phyloP scores from a whole-genome alignment of 257 asterid genomes.

The Solanum paucissectum region DNA sequence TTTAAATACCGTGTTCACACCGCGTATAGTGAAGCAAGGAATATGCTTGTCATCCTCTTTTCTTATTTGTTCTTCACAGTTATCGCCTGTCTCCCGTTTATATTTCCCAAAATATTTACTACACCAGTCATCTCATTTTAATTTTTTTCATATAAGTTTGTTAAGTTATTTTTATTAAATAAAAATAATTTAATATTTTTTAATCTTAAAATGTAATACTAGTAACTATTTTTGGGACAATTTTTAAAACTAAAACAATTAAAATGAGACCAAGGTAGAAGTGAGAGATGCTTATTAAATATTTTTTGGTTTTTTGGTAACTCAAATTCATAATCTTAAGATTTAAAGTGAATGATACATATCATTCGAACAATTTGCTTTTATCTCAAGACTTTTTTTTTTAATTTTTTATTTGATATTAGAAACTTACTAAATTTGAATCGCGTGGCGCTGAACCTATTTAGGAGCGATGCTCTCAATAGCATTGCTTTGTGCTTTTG shows the following conservation, averaged over 20 bases:
- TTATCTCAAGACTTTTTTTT: no score
- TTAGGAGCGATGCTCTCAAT: no score
- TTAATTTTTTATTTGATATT: rapidly evolving
- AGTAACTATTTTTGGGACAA: background rate
- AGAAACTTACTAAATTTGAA: no score
- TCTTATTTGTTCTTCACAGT: background rate
- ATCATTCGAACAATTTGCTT: no score
- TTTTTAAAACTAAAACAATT: background rate
- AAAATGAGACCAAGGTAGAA: no score
- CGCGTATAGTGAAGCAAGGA: background rate
- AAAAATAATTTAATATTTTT: no score
- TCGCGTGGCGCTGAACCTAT: no score
- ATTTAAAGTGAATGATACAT: rapidly evolving
- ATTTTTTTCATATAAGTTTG: no score
- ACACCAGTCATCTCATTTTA: background rate
- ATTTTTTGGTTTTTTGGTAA: no score
- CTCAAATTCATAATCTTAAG: no score
- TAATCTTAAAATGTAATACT: background rate
- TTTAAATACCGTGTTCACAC: background rate
- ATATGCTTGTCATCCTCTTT: background rate
- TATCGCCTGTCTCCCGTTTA: background rate
- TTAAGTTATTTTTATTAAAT: no score
- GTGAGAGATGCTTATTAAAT: no score
- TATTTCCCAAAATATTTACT: background rate
- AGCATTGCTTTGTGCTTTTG: background rate